Evolutionary conservation across 352 stramenopile genomes (phyloP).

Genomic region (Phytophthora melonis): DNA sequence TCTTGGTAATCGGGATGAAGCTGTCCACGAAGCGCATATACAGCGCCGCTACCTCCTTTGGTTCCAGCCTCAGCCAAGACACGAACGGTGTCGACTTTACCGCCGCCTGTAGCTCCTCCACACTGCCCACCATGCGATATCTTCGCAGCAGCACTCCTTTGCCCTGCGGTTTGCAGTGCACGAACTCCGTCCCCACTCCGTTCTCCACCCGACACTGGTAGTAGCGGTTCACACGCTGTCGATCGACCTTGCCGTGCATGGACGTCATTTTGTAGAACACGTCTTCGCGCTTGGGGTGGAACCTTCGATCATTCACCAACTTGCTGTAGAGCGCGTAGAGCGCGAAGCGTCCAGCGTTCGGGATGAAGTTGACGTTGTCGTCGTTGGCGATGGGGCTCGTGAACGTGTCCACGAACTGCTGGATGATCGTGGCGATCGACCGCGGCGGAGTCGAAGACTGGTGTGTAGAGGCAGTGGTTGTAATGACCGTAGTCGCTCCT

Average conservation of each 20-base stretch:
- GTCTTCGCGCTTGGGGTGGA: slow-evolving; percentile 56
- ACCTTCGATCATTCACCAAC: slow-evolving; percentile 42
- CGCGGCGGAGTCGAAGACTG: slow-evolving; percentile 1
- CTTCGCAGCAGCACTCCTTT: slow-evolving; percentile 58
- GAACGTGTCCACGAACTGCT: slow-evolving; percentile 60
- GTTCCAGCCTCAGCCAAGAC: slow-evolving; percentile 39
- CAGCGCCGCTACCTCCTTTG: slow-evolving; percentile 39
- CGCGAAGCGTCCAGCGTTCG: slow-evolving; percentile 51
- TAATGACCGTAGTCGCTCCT: no score
- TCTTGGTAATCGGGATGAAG: slow-evolving; percentile 57
- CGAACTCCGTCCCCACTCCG: slow-evolving; percentile 24
- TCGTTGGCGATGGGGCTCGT: slow-evolving; percentile 62
- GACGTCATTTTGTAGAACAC: slow-evolving; percentile 79
- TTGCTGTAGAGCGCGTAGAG: slow-evolving; percentile 57
- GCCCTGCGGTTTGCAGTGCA: slow-evolving; percentile 59
- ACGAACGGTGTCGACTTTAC: slow-evolving; percentile 44
- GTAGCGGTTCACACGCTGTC: slow-evolving; percentile 61
- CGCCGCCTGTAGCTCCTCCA: slow-evolving; percentile 28
- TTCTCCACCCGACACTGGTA: slow-evolving; percentile 38
- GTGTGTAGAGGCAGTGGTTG: not conserved
- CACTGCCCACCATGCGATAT: slow-evolving; percentile 41
- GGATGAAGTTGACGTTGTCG: slow-evolving; percentile 72
- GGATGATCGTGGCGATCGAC: slow-evolving; percentile 47
- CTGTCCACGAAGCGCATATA: slow-evolving; percentile 51
- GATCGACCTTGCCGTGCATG: slow-evolving; percentile 62